Base-by-base conservation (phyloP, 2,329 filamentous ascomycete species). In the Talaromyces funiculosus region DNA sequence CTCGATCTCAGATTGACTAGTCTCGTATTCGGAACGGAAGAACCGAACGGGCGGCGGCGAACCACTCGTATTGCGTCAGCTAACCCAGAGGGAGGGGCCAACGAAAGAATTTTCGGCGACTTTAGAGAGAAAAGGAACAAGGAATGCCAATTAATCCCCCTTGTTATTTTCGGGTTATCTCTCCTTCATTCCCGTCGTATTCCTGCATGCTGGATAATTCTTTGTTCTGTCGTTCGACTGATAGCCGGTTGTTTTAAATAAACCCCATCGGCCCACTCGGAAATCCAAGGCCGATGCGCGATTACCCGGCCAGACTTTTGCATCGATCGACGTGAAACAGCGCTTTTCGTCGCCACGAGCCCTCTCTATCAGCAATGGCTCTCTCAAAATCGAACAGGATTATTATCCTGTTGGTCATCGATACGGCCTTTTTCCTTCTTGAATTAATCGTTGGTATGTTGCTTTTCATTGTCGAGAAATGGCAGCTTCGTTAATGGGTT, bases 351-450 rank as follows among this genome's bases (percentile, higher is more conserved):
- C 40, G 54, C 18, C 33, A 35, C 54, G 14, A 29, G n/a, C 29
- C 4, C 16, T 38, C 4, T 5, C n/a, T 35, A n/a, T 12, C 18
- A 58, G 45, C 57, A 53, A 95, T 96, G 91, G 89, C 84, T 65
- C 89, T 93, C 82, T 95, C 92, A 71, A 99, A 99, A 77, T 90
- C 89, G 67, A 90, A 88, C 69, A 87, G 93, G 75, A 97, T 99
- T 74, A 84, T 90, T 77, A 88, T 97, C 74, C 90, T 99, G 83
- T 86, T 99, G 73, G 88, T 80, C 65, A 96, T 99, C 71, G 93
- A 97, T 77, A 82, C 87, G 57, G 82, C 84, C 42, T 99, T 99
- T 80, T 97, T 99, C 78, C 77, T 96, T 53, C 80, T 97, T 61
- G 94, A 99, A 77, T 78, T 99, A 63, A 86, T 89, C 61, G 86